A percentile compares a stretch with the other conserved stretches of the same genome.
Conservation (phyloP, 495 filamentous ascomycete genomes). For the Aspergillus avenaceus region DNA sequence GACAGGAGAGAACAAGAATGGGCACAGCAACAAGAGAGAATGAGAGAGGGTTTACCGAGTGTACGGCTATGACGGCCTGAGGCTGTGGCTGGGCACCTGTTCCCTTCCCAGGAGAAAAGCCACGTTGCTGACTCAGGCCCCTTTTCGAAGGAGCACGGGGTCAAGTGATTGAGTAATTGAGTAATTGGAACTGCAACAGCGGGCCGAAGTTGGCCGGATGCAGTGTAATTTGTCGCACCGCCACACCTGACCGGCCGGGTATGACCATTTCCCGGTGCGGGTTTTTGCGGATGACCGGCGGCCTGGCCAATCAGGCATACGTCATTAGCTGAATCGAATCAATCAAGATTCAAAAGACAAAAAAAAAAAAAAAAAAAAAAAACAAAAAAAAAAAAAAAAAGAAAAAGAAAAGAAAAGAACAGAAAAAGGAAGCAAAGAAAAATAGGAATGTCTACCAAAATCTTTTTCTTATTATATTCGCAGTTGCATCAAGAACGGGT, state of each 20-base stretch:
- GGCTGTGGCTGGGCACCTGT: conserved; percentile 11
- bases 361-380: not conserved
- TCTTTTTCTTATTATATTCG: no score
- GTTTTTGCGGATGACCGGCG: conserved; percentile 18
- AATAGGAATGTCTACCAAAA: no score
- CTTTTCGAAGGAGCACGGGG: no score
- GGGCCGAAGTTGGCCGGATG: conserved; percentile 11
- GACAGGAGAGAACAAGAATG: conserved; percentile 13
- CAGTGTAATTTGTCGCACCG: conserved; percentile 14
- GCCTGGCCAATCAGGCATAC: conserved; percentile 4
- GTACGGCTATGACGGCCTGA: conserved; percentile 21
- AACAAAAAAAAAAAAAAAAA: not conserved
- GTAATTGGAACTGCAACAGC: not conserved
- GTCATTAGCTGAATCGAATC: not conserved
- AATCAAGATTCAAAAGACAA: not conserved
- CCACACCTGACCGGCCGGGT: conserved; percentile 14
- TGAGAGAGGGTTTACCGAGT: conserved; percentile 14
- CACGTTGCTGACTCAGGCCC: conserved; percentile 14
- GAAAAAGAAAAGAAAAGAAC: not conserved
- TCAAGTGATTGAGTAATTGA: no score
- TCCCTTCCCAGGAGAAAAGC: not conserved
- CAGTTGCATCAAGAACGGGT: no score
- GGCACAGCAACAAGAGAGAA: not conserved
- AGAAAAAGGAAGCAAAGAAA: no score
- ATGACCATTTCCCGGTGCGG: conserved; percentile 23